phyloP scores from a whole-genome alignment of 2,329 filamentous ascomycete species.

The Mollisia scopiformis region DNA sequence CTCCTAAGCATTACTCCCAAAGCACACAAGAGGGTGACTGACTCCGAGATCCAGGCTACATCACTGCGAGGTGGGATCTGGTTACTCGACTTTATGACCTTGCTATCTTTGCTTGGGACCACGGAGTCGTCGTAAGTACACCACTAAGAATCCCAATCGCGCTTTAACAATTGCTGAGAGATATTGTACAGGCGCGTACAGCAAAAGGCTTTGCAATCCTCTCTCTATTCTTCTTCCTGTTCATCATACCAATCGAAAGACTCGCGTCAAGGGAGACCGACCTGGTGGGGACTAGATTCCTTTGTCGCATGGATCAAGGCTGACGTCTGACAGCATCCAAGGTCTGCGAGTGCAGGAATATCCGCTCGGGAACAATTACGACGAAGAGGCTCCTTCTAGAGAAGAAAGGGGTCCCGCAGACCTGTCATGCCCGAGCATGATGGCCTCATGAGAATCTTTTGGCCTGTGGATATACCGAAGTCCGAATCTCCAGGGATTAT shows the following conservation, averaged over 20 bases:
- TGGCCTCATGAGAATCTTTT: slow-evolving; percentile 98
- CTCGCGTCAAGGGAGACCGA: slow-evolving; percentile 80
- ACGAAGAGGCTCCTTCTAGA: slow-evolving; percentile 90
- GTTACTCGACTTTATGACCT: slow-evolving; percentile 97
- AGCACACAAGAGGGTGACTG: too few species aligned
- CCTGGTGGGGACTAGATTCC: slow-evolving; percentile 61
- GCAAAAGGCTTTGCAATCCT: slow-evolving; percentile 84
- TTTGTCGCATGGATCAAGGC: slow-evolving; percentile 16
- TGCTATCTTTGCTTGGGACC: slow-evolving; percentile 95
- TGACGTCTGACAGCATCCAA: slow-evolving; percentile 69
- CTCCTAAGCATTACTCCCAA: too few species aligned
- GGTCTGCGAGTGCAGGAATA: slow-evolving; percentile 76
- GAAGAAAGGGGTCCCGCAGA: slow-evolving; percentile 11
- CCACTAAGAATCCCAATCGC: background rate
- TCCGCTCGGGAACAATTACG: slow-evolving; percentile 95
- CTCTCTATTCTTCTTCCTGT: slow-evolving; percentile 80
- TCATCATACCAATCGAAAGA: slow-evolving; percentile 83
- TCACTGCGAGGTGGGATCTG: slow-evolving; percentile 98
- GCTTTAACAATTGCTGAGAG: slow-evolving; percentile 15
- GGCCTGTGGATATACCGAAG: slow-evolving; percentile 83
- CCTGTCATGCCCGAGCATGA: slow-evolving; percentile 72
- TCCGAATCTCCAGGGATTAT: slow-evolving; percentile 80
- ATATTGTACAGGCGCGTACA: slow-evolving; percentile 69
- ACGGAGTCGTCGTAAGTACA: slow-evolving; percentile 86
- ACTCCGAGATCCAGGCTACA: too few species aligned